Conservation (phyloP, 371 early-diverging fungal species). For the Phascolomyces articulosus region DNA sequence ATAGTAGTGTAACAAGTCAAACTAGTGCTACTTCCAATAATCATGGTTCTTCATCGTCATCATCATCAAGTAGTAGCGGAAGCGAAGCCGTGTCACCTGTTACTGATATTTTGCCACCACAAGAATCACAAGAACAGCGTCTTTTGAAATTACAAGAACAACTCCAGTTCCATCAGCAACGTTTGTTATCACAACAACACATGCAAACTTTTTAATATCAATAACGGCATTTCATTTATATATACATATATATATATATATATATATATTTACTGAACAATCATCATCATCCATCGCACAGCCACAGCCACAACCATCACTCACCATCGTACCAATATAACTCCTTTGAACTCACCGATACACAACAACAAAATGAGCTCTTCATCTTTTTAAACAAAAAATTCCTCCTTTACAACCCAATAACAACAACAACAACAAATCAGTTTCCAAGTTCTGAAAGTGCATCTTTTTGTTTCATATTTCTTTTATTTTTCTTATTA, state of each 20-base stretch:
- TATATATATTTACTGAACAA: not conserved
- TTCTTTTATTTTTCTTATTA: too few relatives aligned
- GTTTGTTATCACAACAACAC: conserved; percentile 31
- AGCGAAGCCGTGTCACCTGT: conserved; percentile 18
- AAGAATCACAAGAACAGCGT: conserved; percentile 44
- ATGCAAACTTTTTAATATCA: not conserved
- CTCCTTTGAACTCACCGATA: too few relatives aligned
- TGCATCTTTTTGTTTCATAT: too few relatives aligned
- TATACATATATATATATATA: not conserved
- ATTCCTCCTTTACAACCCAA: too few relatives aligned
- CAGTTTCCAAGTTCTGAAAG: too few relatives aligned
- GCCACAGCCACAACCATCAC: too few relatives aligned
- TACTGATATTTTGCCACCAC: conserved; percentile 30
- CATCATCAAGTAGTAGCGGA: too few relatives aligned
- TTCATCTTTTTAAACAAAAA: too few relatives aligned
- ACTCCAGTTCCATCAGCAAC: conserved; percentile 34
- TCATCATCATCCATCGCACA: too few relatives aligned
- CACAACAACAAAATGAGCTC: too few relatives aligned
- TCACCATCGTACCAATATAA: too few relatives aligned
- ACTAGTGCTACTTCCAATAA: not conserved
- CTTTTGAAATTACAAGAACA: conserved; percentile 41
- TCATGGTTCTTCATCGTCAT: not conserved
- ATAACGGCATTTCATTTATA: not conserved
- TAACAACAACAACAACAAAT: too few relatives aligned
- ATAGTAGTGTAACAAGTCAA: not conserved